Conservation (phyloP, 2,329 filamentous ascomycete species). For the Neoarthrinium moseri region DNA sequence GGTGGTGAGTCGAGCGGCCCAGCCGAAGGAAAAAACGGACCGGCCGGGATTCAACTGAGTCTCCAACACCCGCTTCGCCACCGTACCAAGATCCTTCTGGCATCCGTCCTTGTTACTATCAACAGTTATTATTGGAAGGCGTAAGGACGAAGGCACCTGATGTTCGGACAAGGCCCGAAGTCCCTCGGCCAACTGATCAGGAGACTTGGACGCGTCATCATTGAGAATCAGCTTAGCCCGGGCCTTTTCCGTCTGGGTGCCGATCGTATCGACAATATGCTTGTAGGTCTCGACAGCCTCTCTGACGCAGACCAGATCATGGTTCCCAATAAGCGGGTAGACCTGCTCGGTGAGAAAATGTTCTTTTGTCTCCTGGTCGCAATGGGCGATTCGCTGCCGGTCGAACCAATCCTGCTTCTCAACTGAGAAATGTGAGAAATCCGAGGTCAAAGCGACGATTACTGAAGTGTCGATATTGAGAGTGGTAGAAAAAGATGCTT, state of each 20-base stretch:
- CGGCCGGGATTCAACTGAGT: conserved; percentile 47
- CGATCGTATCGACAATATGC: conserved; percentile 65
- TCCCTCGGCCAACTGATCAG: conserved; percentile 21
- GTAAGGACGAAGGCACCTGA: conserved; percentile 32
- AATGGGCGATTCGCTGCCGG: conserved; percentile 60
- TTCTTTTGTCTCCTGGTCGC: conserved; percentile 61
- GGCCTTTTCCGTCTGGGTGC: conserved; percentile 57
- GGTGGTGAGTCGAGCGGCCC: conserved; percentile 62
- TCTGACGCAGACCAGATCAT: conserved; percentile 62
- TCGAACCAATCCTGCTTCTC: conserved; percentile 42
- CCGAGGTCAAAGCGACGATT: conserved; percentile 70
- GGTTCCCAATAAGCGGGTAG: conserved; percentile 58
- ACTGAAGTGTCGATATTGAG: conserved; percentile 68
- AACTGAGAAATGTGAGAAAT: conserved; percentile 61
- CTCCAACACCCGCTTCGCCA: conserved; percentile 36
- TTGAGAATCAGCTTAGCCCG: conserved; percentile 59
- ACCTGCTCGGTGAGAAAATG: conserved; percentile 58
- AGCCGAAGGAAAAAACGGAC: conserved; percentile 72
- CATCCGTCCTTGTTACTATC: conserved; percentile 39
- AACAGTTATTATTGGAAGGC: conserved; percentile 59
- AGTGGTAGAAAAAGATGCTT: conserved; percentile 19
- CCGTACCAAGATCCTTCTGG: conserved; percentile 16
- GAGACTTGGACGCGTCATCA: conserved; percentile 19
- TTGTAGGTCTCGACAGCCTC: conserved; percentile 65
- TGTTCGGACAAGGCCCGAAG: conserved; percentile 37